phyloP scores from a whole-genome alignment of 768 basidiomycete species.

The Termitomyces sp. region DNA sequence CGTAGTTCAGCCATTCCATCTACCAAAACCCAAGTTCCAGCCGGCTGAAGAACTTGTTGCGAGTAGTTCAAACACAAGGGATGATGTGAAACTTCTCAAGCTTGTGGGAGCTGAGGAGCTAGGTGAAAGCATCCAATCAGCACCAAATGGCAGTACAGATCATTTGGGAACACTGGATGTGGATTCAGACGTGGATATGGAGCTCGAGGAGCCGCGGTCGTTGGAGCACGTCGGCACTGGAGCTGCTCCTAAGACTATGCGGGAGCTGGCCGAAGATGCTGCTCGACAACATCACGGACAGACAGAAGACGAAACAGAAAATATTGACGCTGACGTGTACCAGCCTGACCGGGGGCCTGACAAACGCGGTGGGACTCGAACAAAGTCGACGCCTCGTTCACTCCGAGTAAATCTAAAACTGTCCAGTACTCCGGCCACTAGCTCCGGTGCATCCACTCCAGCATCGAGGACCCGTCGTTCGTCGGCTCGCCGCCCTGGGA shows the following conservation, averaged over 20 bases:
- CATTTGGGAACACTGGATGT: conserved; percentile 36
- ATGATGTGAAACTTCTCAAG: not conserved
- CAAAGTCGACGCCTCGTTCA: conserved; percentile 6
- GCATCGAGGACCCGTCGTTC: not conserved
- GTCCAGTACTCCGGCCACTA: conserved; percentile 1
- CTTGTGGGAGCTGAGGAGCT: not conserved
- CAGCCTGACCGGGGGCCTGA: not conserved
- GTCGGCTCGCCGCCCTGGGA: conserved; percentile 8
- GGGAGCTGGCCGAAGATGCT: conserved; percentile 54
- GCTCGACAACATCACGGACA: conserved; percentile 16
- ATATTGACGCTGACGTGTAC: conserved; percentile 3
- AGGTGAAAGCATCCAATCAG: not conserved
- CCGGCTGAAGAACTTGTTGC: conserved; percentile 23
- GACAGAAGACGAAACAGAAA: conserved; percentile 5
- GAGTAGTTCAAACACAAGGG: not conserved
- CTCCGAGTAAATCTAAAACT: conserved; percentile 6
- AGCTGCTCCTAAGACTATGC: conserved; percentile 55
- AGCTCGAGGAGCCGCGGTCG: conserved; percentile 18
- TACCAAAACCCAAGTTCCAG: conserved; percentile 62
- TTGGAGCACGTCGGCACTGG: not conserved
- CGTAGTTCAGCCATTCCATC: conserved; percentile 67
- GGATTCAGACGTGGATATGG: conserved; percentile 29
- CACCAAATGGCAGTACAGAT: conserved; percentile 27
- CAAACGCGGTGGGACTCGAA: not conserved
- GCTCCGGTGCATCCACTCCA: conserved; percentile 7